A percentile compares a stretch with the other conserved stretches of the same genome.
Evolutionary conservation across 805 yeast species (phyloP).

Genomic region (Suhomyces xylopsoci): DNA sequence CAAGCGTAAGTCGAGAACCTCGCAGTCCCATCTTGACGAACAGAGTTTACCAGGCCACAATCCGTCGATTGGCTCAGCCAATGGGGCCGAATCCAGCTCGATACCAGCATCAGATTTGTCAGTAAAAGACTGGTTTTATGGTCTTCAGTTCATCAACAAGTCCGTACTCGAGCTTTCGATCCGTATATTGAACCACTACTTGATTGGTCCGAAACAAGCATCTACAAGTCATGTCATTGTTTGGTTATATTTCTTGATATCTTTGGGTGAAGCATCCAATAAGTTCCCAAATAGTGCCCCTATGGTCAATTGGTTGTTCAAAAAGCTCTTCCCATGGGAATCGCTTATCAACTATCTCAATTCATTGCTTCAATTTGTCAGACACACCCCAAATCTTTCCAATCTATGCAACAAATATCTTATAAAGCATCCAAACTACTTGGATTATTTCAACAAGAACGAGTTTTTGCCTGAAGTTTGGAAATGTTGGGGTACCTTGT

Average conservation of each 20-base stretch:
- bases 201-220: constrained; percentile 67
- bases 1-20: constrained; percentile 44
- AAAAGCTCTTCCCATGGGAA: constrained; percentile 67
- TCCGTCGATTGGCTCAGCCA: constrained; percentile 1
- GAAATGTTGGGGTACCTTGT: constrained; percentile 82
- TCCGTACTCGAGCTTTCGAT: constrained; percentile 68
- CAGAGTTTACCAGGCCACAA: background rate
- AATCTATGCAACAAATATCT: constrained; percentile 12
- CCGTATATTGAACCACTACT: constrained; percentile 62
- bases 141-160: constrained; percentile 54
- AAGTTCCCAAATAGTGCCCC: constrained; percentile 44
- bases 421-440: constrained; percentile 30
- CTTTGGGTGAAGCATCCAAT: constrained; percentile 56
- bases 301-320: constrained; percentile 50
- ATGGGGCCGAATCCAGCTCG: constrained; percentile 30
- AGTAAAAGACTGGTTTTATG: constrained; percentile 52
- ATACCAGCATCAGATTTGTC: constrained; percentile 33
- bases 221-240: constrained; percentile 73
- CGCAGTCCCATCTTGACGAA: constrained; percentile 14
- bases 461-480: constrained; percentile 73
- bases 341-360: constrained; percentile 62
- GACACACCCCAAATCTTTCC: constrained; percentile 21
- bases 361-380: constrained; percentile 43
- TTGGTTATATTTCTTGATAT: constrained; percentile 69
- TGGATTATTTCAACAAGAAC: constrained; percentile 52